Evolutionary conservation across 1,284 basidiomycete genomes (phyloP), one percentile per base, ranked within the genome.

Genomic region (Ceratobasidium sp.): DNA sequence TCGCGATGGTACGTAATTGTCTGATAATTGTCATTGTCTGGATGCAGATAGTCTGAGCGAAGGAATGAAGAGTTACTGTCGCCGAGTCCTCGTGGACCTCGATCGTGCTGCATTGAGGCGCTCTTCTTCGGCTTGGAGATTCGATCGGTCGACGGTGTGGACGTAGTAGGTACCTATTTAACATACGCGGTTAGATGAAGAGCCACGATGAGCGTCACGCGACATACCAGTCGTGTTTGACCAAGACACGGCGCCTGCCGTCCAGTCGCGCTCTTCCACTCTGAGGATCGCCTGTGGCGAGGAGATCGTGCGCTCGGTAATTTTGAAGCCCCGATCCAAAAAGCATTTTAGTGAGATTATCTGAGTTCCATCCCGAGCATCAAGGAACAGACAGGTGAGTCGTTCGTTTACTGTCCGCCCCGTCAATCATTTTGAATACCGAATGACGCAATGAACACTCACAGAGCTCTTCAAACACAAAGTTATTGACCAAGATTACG

Each of bases 401-500:
- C 60, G 74, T n/a, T 79, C 78, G 47, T 80, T 80, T 53, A 80
- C 79, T 76, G 42, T 23, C 5, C 37, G 26, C 60, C 49, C n/a
- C 17, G 64, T 68, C 23, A 75, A 28, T 61, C 51, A 51, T 60
- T 45, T n/a, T 45, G 31, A 39, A 47, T 11, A 26, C 54, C 53
- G 31, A 54, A 31, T 51, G 73, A 39, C 33, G 47, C 28, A 56
- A 69, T 33, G 17, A 28, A n/a, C 31, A 76, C 78, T 77, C 58
- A 80, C 79, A 53, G 6, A 78, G 60, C 20, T 79, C 58, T 31
- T 77, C 79, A 49, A 80, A 80, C 33, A 77, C 78, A 67, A 76
- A 80, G 60, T 80, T 80, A 68, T 80, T 80, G 53, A 79, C 78
- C n/a, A 80, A 73, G 45, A 80, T 77, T 23, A 80, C 78, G 49